Conservation (phyloP, 2,329 filamentous ascomycete genomes). For the Apiospora arundinis region DNA sequence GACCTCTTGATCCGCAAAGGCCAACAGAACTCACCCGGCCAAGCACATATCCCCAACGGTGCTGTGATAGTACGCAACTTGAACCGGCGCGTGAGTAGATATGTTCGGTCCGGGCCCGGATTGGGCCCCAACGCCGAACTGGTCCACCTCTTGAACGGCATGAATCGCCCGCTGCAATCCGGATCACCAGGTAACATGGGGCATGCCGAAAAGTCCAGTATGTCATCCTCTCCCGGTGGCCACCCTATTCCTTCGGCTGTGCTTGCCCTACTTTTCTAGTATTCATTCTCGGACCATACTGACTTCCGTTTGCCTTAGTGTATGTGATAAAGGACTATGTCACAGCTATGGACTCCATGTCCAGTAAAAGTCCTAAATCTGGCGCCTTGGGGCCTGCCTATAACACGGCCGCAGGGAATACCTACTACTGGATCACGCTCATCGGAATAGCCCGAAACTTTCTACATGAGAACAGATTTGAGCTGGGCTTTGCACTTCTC, state of each 20-base stretch:
- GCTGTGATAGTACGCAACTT: background rate
- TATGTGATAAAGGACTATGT: background rate
- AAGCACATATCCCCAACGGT: background rate
- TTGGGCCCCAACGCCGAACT: background rate
- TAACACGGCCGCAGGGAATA: background rate
- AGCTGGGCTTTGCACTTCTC: background rate
- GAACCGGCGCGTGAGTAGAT: background rate
- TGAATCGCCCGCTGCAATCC: background rate
- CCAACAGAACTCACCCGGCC: background rate
- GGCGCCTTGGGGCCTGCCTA: background rate
- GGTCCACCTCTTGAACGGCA: background rate
- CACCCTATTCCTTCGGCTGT: background rate
- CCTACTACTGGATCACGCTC: background rate
- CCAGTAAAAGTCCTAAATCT: background rate
- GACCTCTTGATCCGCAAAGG: background rate
- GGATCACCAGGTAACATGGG: background rate
- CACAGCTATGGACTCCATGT: background rate
- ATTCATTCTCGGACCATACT: background rate
- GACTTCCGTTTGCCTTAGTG: background rate
- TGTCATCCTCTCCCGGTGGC: background rate
- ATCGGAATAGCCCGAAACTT: background rate
- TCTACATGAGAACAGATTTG: background rate
- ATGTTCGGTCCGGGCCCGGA: background rate
- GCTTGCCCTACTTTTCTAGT: background rate
- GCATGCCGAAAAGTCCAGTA: constrained; percentile 3